Base-by-base conservation (phyloP, 257 asterid species). In the Fraxinus anomala region DNA sequence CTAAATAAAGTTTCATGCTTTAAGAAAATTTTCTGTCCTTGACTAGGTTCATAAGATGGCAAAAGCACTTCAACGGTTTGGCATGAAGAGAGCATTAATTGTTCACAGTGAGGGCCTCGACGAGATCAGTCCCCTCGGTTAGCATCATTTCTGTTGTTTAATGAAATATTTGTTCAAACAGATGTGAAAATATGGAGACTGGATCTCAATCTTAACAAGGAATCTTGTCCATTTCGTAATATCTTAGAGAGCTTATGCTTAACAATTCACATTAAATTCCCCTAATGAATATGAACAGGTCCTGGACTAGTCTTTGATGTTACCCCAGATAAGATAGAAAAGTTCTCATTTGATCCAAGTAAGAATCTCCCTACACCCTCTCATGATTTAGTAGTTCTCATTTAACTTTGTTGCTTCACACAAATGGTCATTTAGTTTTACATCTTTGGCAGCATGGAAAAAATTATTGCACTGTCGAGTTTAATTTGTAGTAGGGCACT, bases 41-140 rank as follows among this genome's bases (percentile, higher is more conserved):
- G 73, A 66, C 73, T 77, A 91, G 98, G 92, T 89, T 30, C 73
- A 77, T 75, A 93, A 88, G 86, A 89, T 93, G 97, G 96, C 93
- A 40, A 88, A 85, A 83, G 92, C 97, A 44, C 86, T 90, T 42
- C 97, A 93, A 79, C 63, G 90, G 12, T 89, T 87, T 59, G 98
- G 97, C 77, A 89, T 91, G 97, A 89, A 80, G 78, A 82, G 97
- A 81, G 96, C 96, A 56, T 76, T 93, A 70, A 93, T 93, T 72
- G 96, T 93, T 77, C 96, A 90, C 80, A 89, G 91, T 2, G 91
- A 90, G 74, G 97, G 98, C 70, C 84, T 93, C 17, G 98, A 91
- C 49, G 97, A 91, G 86, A 87, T 93, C 88, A 93, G 98, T 80
- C 98, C 98, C 70, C 93, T 93, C 5, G 98, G 98, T 91, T 84